Evolutionary conservation across 176 grass and related monocot genomes (phyloP), one percentile per base, ranked within the genome.

Genomic region (Cocos nucifera): DNA sequence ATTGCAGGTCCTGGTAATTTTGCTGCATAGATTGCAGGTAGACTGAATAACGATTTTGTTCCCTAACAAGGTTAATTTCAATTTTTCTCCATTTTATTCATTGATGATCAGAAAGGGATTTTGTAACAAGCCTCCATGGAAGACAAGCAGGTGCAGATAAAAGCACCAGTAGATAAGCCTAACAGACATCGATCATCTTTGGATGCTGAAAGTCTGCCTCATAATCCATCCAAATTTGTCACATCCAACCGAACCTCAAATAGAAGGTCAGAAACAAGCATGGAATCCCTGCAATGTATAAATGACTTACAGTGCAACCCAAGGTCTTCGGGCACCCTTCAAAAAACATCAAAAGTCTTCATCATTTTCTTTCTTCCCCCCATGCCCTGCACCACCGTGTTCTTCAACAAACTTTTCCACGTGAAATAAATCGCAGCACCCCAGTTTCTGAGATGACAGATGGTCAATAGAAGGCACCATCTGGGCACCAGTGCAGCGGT

Each of bases 331-430:
- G 76, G 49, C 93, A 98, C 73, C 84, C 87, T 88, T 98, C 93
- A 62, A 98, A 88, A 75, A 98, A 85, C 84, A 92, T 91, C 84
- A n/a, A 92, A 87, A 54, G 79, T 91, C 73, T 98, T 92, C 30
- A 79, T 27, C 24, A 39, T 66, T n/a, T n/a, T n/a, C n/a, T 75
- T 85, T 98, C 72, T 92, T 98, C 12, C 62, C 39, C 54, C 71
- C 24, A 73, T 85, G 64, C 66, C 52, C 62, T 17, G 26, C 59
- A 48, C 51, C 75, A 32, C 71, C 53, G 66, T 86, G 78, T 54
- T 82, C 62, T 70, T 98, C 93, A 65, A 75, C 54, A 28, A 85
- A 88, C 59, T 98, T 98, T 49, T 98, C 81, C 6, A 98, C 84
- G 81, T 92, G 81, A 89, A 98, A 92, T 58, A 83, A 61, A 69